phyloP scores from a whole-genome alignment of 1,284 basidiomycete genomes.

The Ceratobasidium sp. region DNA sequence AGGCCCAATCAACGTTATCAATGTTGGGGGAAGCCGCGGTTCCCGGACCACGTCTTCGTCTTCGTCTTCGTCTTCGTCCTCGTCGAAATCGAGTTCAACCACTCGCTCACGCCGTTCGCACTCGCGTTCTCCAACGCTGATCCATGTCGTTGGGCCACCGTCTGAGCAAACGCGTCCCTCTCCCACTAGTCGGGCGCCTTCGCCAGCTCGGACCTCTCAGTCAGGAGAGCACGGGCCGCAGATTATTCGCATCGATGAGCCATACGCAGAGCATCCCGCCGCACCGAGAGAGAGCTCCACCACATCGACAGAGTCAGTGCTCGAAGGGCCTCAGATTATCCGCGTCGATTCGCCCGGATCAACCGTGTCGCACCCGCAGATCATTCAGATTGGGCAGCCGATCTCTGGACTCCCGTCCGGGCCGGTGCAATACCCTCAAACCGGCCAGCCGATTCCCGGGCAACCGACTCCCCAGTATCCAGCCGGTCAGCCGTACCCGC shows the following conservation, averaged over 20 bases:
- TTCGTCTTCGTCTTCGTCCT: too few species aligned
- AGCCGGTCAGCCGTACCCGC: not conserved
- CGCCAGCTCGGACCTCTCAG: slow-evolving; percentile 5
- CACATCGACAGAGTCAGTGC: not conserved
- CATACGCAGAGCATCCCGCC: not conserved
- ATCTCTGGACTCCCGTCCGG: not conserved
- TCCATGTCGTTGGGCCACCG: not conserved
- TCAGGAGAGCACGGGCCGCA: not conserved
- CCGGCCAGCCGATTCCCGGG: slow-evolving; percentile 1
- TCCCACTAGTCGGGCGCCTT: not conserved
- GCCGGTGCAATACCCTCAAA: not conserved
- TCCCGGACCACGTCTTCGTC: slow-evolving; percentile 14
- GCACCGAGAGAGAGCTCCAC: not conserved
- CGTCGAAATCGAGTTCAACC: slow-evolving; percentile 32
- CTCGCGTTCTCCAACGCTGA: slow-evolving; percentile 21
- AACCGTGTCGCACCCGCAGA: slow-evolving; percentile 10
- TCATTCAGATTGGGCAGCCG: slow-evolving; percentile 28
- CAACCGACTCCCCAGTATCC: slow-evolving; percentile 6
- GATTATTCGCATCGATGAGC: slow-evolving; percentile 21
- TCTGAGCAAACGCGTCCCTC: not conserved
- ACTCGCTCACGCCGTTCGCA: not conserved
- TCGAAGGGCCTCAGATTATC: slow-evolving; percentile 4
- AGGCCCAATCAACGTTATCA: slow-evolving; percentile 21
- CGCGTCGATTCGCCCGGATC: slow-evolving; percentile 12
- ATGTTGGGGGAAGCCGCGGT: slow-evolving; percentile 5